Evolutionary conservation across 805 yeast genomes (phyloP).

Genomic region (Candida chauliodis): DNA sequence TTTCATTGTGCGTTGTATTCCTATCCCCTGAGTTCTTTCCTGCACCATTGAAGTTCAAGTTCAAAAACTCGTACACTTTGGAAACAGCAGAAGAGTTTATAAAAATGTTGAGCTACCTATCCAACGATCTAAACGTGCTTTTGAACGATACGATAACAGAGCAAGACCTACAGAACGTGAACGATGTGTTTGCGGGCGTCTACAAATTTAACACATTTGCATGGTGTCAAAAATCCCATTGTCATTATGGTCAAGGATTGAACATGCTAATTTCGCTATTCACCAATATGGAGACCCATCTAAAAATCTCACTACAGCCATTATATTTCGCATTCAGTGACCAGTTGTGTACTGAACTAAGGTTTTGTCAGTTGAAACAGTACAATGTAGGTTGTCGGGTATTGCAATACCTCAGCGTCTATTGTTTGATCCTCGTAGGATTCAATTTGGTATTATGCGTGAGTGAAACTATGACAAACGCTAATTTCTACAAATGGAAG

Average conservation of each 20-base stretch:
- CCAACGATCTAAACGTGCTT: constrained; percentile 9
- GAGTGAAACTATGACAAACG: neutral
- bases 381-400: constrained; percentile 1
- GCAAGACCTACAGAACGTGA: constrained; percentile 5
- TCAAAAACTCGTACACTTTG: neutral
- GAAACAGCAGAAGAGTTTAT: neutral
- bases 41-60: neutral
- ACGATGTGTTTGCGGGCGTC: neutral
- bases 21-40: neutral
- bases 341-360: constrained; percentile 5
- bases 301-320: constrained; percentile 2
- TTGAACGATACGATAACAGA: constrained; percentile 3
- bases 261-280: constrained; percentile 6
- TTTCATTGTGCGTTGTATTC: too few relatives aligned
- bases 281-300: constrained; percentile 6
- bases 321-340: constrained; percentile 3
- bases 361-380: constrained; percentile 5
- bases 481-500: neutral
- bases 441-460: neutral
- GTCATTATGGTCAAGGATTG: constrained; percentile 6
- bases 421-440: neutral
- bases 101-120: constrained; percentile 8
- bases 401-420: neutral
- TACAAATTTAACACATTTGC: constrained; percentile 9
- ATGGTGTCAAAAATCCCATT: constrained; percentile 6